Conservation (phyloP, 2,329 filamentous ascomycete species). For the Exophiala sp. region DNA sequence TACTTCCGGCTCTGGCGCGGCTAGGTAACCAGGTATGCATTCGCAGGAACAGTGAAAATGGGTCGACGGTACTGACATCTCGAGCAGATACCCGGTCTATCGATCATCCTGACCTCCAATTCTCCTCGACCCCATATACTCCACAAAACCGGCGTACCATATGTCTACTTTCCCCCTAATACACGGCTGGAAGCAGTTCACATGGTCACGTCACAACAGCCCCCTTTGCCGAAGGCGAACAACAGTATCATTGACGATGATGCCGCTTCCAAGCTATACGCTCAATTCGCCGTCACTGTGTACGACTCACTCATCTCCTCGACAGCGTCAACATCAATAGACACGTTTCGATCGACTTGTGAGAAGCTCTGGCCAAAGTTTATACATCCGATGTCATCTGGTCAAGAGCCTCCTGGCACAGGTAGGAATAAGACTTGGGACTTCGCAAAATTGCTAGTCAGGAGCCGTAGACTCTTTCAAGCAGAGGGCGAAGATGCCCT, state of each 20-base stretch:
- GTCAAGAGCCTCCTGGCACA: conserved; percentile 48
- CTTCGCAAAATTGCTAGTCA: conserved; percentile 75
- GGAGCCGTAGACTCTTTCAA: conserved; percentile 45
- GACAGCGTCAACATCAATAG: conserved; percentile 69
- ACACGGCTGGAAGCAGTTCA: conserved; percentile 72
- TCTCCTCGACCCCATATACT: conserved; percentile 67
- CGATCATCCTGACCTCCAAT: conserved; percentile 72
- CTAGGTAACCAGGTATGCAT: conserved; percentile 59
- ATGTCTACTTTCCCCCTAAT: conserved; percentile 82
- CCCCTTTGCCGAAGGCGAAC: conserved; percentile 15
- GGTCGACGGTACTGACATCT: conserved; percentile 1
- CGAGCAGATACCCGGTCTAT: conserved; percentile 70
- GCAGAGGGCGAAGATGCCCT: conserved; percentile 44
- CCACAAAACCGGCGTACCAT: conserved; percentile 65
- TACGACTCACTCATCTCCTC: conserved; percentile 83
- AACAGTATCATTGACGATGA: conserved; percentile 4
- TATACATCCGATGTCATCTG: conserved; percentile 69
- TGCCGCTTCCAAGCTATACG: conserved; percentile 39
- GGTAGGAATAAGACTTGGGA: conserved; percentile 63
- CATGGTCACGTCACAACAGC: conserved; percentile 61
- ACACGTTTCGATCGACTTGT: conserved; percentile 67
- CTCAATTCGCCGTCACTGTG: conserved; percentile 75
- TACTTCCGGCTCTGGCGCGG: conserved; percentile 76
- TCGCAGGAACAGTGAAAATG: conserved; percentile 6
- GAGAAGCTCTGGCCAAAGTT: conserved; percentile 80